Base-by-base conservation (phyloP, 2,329 filamentous ascomycete genomes). In the Ascocoryne sarcoides region DNA sequence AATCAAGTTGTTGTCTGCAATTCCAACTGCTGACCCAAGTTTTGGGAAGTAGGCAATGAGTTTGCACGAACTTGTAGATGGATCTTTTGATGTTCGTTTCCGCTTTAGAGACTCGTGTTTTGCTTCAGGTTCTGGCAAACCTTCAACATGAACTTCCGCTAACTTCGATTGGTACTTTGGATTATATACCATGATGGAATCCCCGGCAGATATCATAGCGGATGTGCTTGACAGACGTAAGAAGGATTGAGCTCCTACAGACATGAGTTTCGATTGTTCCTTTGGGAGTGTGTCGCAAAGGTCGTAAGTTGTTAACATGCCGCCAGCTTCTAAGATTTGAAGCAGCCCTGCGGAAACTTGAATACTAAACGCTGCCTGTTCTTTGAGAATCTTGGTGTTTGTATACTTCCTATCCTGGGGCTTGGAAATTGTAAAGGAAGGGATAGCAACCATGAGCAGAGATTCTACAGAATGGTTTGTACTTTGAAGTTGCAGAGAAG, bases 141-240 rank as follows among this genome's bases (percentile, higher is more conserved):
- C 21, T 5, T 47, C 46, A 10, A 70, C 45, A 4, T 61, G 49
- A 12, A 68, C 46, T 5, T 63, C 60, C 2, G 64, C 65, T 46
- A 73, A 62, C 3, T 68, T 47, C 4, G 71, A 71, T 38, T 64
- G 73, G 57, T 79, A 88, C 44, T 79, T 75, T 23, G 81, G 75
- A 59, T 87, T 86, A 57, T 82, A 83, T 10, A 85, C 66, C 31
- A 66, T 69, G 30, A 83, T 71, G 0, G 69, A 67, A 8, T 68
- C 62, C 0, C 68, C 53, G 0, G 77, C 78, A n/a, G 75, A 67
- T 1, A 76, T 70, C 32, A 89, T 67, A 1, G 85, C 60, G 4
- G 82, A 76, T 5, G 81, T 76, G 42, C 73, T 74, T 5, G 81
- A 84, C 0, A 88, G 64, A 5, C 79, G 72, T 5, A 82, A 56